phyloP scores from a whole-genome alignment of 108 stramenopile genomes.

The Skeletonema grethae region DNA sequence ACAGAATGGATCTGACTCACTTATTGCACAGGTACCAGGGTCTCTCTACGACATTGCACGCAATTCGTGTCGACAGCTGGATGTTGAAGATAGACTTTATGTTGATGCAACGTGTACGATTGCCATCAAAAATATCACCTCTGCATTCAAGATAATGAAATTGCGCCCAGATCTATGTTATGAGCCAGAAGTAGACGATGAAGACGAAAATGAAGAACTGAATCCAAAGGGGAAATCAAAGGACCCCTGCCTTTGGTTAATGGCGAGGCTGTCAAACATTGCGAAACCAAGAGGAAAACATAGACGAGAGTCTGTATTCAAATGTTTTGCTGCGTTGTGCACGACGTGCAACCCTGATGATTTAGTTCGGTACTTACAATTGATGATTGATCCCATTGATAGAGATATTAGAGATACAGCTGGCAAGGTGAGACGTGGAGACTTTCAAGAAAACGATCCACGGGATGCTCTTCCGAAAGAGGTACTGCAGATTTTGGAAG shows the following conservation, averaged over 20 bases:
- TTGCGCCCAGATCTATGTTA: constrained; percentile 66
- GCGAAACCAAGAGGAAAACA: constrained; percentile 73
- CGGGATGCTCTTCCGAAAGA: constrained; percentile 64
- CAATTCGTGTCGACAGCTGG: constrained; percentile 70
- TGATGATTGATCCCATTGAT: constrained; percentile 82
- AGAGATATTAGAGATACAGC: constrained; percentile 69
- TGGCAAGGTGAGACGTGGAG: constrained; percentile 50
- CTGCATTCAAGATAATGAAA: constrained; percentile 64
- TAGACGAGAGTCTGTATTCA: constrained; percentile 78
- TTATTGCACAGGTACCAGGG: constrained; percentile 52
- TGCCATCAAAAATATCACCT: constrained; percentile 68
- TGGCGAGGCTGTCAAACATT: constrained; percentile 78
- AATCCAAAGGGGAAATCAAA: constrained; percentile 16
- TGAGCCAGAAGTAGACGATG: constrained; percentile 16
- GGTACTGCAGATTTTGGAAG: constrained; percentile 75
- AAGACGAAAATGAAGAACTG: constrained; percentile 27
- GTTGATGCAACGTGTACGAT: constrained; percentile 56
- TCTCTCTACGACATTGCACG: constrained; percentile 65
- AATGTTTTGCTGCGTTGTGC: constrained; percentile 82
- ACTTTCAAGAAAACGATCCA: constrained; percentile 22
- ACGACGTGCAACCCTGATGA: constrained; percentile 46
- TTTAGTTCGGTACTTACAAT: constrained; percentile 61
- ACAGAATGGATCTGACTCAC: constrained; percentile 29
- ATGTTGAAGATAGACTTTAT: constrained; percentile 65
- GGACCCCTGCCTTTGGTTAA: constrained; percentile 69